Evolutionary conservation across 306 rosid genomes (phyloP), one percentile per base, ranked within the genome.

Genomic region (Styphnolobium japonicum): DNA sequence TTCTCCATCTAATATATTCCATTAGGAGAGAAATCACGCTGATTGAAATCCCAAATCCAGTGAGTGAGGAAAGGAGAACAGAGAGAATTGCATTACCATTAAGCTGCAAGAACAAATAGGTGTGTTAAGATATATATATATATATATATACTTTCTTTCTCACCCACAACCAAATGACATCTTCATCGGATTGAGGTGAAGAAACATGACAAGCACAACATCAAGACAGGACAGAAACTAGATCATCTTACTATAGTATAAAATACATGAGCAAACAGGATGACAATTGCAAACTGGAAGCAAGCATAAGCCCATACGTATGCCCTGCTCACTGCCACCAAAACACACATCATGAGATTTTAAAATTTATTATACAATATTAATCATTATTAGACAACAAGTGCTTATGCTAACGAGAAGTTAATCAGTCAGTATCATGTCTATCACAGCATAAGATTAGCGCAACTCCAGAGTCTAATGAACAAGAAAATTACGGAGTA

Each of bases 251-350:
- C 53, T 11, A 48, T 48, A 48, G 19, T n/a, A 48, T 48, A 48
- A 48, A 48, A 48, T 48, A 53, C 68, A 77, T 90, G 96, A 65
- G 92, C 97, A 82, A 90, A 88, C 60, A 92, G 86, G 86, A 92
- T 85, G 86, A 92, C 88, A 29, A 89, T 81, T 56, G 93, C 96
- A 22, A 92, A 92, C 91, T 92, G 97, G 90, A 92, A 92, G 76
- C 91, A 90, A 56, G 96, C 93, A 85, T 90, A 90, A 48, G 93
- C 93, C 97, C 97, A 92, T 72, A 89, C 85, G 89, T 86, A 92
- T 72, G 86, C 84, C 82, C 90, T 81, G 88, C 90, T 92, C 67
- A 86, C 97, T 90, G 91, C 80, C 75, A 87, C 57, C 39, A 63
- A 33, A 58, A 81, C 42, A 55, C 5, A 43, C 1, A 71, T 14